phyloP scores from a whole-genome alignment of 345 rosid genomes.

The Aegle marmelos region DNA sequence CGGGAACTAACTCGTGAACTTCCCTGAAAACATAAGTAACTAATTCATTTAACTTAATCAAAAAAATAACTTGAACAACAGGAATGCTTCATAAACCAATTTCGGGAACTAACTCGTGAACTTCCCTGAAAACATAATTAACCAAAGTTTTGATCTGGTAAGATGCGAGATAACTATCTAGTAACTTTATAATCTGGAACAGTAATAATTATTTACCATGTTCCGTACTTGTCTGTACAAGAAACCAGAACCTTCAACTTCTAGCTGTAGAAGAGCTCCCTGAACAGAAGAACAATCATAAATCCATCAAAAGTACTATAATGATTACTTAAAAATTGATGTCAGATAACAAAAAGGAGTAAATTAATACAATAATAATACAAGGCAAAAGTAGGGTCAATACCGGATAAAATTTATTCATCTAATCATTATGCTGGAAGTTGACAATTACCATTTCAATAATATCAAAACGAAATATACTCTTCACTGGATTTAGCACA shows the following conservation, averaged over 20 bases:
- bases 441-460: slow-evolving; percentile 55
- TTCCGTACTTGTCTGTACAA: slow-evolving; percentile 88
- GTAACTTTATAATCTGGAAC: background rate
- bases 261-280: slow-evolving; percentile 78
- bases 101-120: background rate
- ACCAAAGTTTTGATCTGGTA: background rate
- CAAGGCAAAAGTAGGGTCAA: background rate
- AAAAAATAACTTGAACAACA: slow-evolving; percentile 41
- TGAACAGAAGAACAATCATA: slow-evolving; percentile 20
- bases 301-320: background rate
- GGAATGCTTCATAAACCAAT: background rate
- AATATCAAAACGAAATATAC: slow-evolving; percentile 60
- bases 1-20: background rate
- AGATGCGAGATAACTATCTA: background rate
- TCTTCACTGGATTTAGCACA: slow-evolving; percentile 65
- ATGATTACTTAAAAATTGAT: background rate
- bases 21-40: background rate
- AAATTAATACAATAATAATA: too few species aligned
- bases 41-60: too few species aligned
- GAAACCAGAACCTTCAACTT: slow-evolving; percentile 93
- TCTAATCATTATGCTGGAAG: background rate
- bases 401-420: background rate
- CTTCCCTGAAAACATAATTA: background rate
- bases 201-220: slow-evolving; percentile 50
- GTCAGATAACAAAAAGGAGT: too few species aligned